Conservation (phyloP, 78 protist genomes). For the Chrysochromulina tobinii region DNA sequence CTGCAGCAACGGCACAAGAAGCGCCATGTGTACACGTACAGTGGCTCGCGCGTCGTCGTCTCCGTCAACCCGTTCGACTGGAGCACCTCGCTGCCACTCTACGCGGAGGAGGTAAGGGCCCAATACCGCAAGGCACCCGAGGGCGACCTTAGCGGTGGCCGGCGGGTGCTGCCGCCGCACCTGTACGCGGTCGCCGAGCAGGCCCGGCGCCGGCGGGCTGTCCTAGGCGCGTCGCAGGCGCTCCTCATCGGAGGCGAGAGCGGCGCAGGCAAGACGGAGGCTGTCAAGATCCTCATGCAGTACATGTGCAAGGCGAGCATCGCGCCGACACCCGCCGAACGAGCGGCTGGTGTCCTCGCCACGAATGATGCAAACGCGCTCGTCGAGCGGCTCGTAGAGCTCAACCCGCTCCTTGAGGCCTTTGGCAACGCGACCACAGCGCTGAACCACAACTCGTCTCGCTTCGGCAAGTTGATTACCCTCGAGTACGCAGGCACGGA, state of each 20-base stretch:
- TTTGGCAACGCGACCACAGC: conserved; percentile 93
- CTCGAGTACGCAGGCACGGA: background rate
- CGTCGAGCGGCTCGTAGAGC: conserved; percentile 50
- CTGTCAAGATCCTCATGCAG: conserved; percentile 59
- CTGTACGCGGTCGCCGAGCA: conserved; percentile 35
- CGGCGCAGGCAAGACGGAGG: conserved; percentile 93
- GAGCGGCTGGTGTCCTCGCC: conserved; percentile 19
- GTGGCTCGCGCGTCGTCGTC: background rate
- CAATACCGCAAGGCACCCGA: background rate
- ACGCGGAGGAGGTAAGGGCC: background rate
- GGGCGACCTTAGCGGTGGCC: background rate
- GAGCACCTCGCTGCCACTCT: background rate
- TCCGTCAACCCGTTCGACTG: conserved; percentile 36
- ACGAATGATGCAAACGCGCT: background rate
- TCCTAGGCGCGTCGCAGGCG: conserved; percentile 11
- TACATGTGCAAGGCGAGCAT: background rate
- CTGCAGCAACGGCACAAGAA: background rate
- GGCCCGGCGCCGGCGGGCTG: background rate
- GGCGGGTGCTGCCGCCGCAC: conserved; percentile 22
- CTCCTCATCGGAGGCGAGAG: conserved; percentile 87
- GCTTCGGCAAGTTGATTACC: conserved; percentile 74
- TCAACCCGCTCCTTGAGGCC: conserved; percentile 90
- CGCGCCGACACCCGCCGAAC: conserved; percentile 4
- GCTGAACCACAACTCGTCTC: conserved; percentile 85
- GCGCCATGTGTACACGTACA: conserved; percentile 31